Percentiles rank a stretch among this genome's conserved stretches.
These are phyloP conservation scores for Phytophthora foliorum DNA, from an alignment of 352 stramenopile genomes.

Conservation along the genomic window DNA sequence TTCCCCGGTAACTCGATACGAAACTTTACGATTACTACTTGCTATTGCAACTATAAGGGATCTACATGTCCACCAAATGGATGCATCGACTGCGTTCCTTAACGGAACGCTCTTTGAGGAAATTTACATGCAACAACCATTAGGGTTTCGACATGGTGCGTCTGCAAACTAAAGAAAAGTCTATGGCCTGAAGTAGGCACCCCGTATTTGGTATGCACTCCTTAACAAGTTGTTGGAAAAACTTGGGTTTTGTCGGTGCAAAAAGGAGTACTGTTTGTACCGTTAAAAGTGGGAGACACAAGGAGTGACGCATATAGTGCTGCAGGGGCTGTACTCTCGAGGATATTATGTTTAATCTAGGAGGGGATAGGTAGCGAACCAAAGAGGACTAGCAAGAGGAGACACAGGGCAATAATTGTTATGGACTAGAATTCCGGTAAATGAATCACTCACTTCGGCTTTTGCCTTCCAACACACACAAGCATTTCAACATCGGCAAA, in stretches of 20 bases:
- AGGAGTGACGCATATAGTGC: too few relatives aligned
- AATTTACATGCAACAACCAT: conserved; percentile 2
- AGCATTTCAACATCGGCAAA: too few relatives aligned
- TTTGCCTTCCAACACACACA: too few relatives aligned
- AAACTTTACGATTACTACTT: conserved; percentile 2
- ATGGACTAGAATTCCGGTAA: too few relatives aligned
- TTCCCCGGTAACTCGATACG: conserved; percentile 3
- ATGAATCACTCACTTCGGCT: too few relatives aligned
- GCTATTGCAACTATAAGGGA: conserved; percentile 1
- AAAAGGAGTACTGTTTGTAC: background rate
- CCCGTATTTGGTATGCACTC: background rate
- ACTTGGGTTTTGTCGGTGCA: conserved; percentile 17
- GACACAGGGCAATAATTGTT: too few relatives aligned
- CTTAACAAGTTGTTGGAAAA: conserved; percentile 11
- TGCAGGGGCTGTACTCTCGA: too few relatives aligned
- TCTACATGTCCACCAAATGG: conserved; percentile 8
- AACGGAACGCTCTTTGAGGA: background rate
- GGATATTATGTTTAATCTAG: too few relatives aligned
- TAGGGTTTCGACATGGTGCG: background rate
- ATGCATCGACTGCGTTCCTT: background rate
- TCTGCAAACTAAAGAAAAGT: conserved; percentile 6
- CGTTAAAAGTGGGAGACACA: conserved; percentile 3
- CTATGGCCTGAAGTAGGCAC: background rate
- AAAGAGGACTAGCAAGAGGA: too few relatives aligned
- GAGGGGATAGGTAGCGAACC: too few relatives aligned